phyloP scores from a whole-genome alignment of 805 yeast species.

The Schizosaccharomyces osmophilus region DNA sequence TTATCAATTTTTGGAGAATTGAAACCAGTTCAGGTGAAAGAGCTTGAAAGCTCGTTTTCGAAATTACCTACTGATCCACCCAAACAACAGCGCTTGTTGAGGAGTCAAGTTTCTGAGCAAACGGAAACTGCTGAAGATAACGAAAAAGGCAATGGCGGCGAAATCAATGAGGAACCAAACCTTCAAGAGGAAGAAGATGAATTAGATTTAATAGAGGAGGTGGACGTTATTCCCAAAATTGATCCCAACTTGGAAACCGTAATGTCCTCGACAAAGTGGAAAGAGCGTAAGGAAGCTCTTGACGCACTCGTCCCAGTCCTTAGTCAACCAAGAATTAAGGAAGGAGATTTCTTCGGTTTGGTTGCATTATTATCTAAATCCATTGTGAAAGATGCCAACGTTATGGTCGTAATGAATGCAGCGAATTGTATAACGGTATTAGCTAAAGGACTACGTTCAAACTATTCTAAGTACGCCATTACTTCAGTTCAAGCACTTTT shows the following conservation, averaged over 20 bases:
- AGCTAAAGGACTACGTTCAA: conserved; percentile 37
- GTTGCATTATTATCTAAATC: conserved; percentile 41
- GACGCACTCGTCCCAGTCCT: conserved; percentile 26
- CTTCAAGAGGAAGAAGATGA: conserved; percentile 30
- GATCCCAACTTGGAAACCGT: conserved; percentile 37
- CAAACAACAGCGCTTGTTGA: conserved; percentile 30
- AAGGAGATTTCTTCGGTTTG: conserved; percentile 39
- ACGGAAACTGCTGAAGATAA: conserved; percentile 8
- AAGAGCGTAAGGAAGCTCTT: conserved; percentile 67
- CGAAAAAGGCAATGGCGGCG: conserved; percentile 7
- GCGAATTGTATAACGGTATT: conserved; percentile 19
- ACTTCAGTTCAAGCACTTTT: conserved; percentile 35
- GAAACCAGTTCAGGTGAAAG: conserved; percentile 83
- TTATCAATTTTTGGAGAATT: conserved; percentile 38
- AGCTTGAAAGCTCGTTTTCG: conserved; percentile 44
- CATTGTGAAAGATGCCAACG: conserved; percentile 55
- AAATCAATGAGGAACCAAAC: conserved; percentile 10
- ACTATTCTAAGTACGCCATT: conserved; percentile 30
- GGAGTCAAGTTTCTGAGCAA: conserved; percentile 25
- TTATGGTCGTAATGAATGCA: conserved; percentile 16
- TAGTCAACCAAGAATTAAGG: conserved; percentile 26
- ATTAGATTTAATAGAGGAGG: conserved; percentile 44
- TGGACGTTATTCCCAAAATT: conserved; percentile 36
- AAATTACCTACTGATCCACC: conserved; percentile 17
- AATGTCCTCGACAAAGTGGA: conserved; percentile 54